Conservation (phyloP, 257 asterid species). For the Ilex aquifolium region DNA sequence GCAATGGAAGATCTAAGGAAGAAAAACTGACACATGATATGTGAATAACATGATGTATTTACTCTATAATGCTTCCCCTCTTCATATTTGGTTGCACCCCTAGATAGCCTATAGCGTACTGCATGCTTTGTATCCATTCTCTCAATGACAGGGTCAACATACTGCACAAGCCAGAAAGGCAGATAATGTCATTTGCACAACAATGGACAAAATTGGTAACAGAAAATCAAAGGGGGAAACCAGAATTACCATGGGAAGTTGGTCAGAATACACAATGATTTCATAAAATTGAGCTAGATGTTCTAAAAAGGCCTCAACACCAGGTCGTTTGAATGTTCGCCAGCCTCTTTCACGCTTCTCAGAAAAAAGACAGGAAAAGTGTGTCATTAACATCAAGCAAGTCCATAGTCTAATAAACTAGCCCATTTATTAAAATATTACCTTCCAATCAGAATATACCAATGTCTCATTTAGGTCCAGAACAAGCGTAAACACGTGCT, state of each 20-base stretch:
- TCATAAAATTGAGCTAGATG: conserved; percentile 79
- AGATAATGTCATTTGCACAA: neutral
- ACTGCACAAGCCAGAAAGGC: neutral
- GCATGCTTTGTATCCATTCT: too few species aligned
- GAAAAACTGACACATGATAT: too few species aligned
- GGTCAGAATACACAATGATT: conserved; percentile 71
- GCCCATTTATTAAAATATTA: conserved; percentile 9
- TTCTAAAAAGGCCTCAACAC: conserved; percentile 86
- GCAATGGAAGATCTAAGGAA: too few species aligned
- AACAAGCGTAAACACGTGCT: conserved; percentile 76
- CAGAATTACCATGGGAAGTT: conserved; percentile 48
- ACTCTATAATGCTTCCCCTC: too few species aligned
- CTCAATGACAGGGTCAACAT: neutral
- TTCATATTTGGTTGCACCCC: too few species aligned
- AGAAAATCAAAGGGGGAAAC: neutral
- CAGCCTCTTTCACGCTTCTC: conserved; percentile 89
- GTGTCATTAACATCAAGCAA: neutral
- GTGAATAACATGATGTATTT: too few species aligned
- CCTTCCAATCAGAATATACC: conserved; percentile 88
- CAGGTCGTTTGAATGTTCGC: conserved; percentile 95
- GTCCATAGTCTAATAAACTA: neutral
- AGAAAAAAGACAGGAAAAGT: conserved; percentile 5
- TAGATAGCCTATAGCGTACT: too few species aligned
- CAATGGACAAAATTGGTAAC: neutral
- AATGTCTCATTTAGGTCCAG: conserved; percentile 86